Percentiles rank a stretch among this genome's conserved stretches.
These are phyloP conservation scores for Candida morakotiae DNA, from an alignment of 805 yeast species.

Conservation along the genomic window DNA sequence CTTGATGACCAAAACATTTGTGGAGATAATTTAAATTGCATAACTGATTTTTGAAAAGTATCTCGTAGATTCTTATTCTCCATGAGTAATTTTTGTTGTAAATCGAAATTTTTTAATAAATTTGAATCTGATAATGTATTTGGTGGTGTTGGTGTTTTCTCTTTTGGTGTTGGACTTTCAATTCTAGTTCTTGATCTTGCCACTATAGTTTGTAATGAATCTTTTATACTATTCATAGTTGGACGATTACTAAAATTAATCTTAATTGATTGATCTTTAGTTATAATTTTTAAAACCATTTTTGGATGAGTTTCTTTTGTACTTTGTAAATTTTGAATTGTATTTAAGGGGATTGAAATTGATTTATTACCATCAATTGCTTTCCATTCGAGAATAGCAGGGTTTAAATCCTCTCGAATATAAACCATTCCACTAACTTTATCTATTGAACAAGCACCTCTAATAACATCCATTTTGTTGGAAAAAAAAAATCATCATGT, in stretches of 20 bases:
- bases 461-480: slow-evolving; percentile 18
- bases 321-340: slow-evolving; percentile 53
- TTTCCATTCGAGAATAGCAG: slow-evolving; percentile 39
- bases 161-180: slow-evolving; percentile 10
- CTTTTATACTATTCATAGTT: slow-evolving; percentile 72
- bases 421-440: slow-evolving; percentile 39
- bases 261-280: slow-evolving; percentile 30
- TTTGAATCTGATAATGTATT: slow-evolving; percentile 35
- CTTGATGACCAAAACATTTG: slow-evolving; percentile 86
- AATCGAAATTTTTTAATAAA: slow-evolving; percentile 62
- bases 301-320: slow-evolving; percentile 64
- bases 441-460: slow-evolving; percentile 41
- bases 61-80: slow-evolving; percentile 67
- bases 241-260: slow-evolving; percentile 69
- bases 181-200: slow-evolving; percentile 57
- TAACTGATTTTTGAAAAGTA: slow-evolving; percentile 85
- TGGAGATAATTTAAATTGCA: slow-evolving; percentile 69
- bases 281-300: slow-evolving; percentile 59
- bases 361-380: slow-evolving; percentile 37
- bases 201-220: slow-evolving; percentile 61
- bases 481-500: not conserved
- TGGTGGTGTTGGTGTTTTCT: slow-evolving; percentile 7
- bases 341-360: slow-evolving; percentile 31
- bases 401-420: slow-evolving; percentile 39
- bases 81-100: slow-evolving; percentile 74